Evolutionary conservation across 306 rosid species (phyloP), one percentile per base, ranked within the genome.

Genomic region (Cucumis cinereus): DNA sequence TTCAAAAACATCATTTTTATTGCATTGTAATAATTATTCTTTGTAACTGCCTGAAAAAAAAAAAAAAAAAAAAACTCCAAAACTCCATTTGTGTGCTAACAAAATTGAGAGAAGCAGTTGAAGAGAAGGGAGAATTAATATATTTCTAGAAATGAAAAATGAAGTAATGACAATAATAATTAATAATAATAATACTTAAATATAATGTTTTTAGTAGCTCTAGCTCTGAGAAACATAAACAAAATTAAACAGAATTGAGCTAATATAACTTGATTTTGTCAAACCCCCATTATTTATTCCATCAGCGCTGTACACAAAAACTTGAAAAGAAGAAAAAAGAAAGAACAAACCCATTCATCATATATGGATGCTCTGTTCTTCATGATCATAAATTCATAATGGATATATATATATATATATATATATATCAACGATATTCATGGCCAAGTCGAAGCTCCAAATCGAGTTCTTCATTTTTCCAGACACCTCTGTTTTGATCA

Each of bases 391-490:
- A 6, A 17, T 7, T 61, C 43, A 7, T 5, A 36, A 15, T 50
- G 20, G 55, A 47, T 3, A 30, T 3, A 30, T 30, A 30, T 30
- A 30, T 30, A 30, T 30, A 30, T 30, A 30, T 30, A 30, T 30
- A 30, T 30, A 30, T 30, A 30, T 30, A 30, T 70, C 75, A 81
- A 52, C 74, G 80, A 45, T 85, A 86, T 82, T 89, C 82, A 78
- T 87, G 86, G 50, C 98, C 97, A 40, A 93, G 87, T 43, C 96
- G 93, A 62, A 93, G 98, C 91, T 91, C 97, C 84, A 91, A 90
- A 77, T 93, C 98, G 54, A 93, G 83, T 74, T 91, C 95, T 28
- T 83, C 86, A 40, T 73, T 78, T 19, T 79, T 64, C 79, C 78
- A 81, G 56, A 77, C 74, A 19, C 83, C 78, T 60, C 82, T 78